Evolutionary conservation across 2,329 filamentous ascomycete species (phyloP).

Genomic region (Neofusicoccum laricinum): DNA sequence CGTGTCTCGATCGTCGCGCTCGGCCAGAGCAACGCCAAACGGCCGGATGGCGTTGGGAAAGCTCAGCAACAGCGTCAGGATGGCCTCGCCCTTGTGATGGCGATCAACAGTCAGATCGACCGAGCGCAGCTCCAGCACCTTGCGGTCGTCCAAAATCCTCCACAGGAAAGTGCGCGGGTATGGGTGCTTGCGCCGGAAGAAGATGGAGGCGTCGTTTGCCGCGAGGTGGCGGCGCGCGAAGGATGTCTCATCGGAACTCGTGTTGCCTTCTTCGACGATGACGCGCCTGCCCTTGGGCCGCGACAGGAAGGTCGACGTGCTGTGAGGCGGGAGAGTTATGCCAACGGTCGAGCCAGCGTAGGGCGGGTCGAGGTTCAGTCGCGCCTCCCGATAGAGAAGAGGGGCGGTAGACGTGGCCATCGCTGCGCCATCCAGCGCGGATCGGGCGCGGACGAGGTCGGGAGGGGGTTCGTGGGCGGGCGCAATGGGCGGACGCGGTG

Average conservation of each 20-base stretch:
- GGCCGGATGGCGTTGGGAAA: conserved; percentile 72
- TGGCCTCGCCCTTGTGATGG: conserved; percentile 60
- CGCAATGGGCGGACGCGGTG: conserved; percentile 8
- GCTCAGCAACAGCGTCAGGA: conserved; percentile 72
- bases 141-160: conserved; percentile 79
- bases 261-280: conserved; percentile 37
- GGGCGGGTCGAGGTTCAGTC: conserved; percentile 75
- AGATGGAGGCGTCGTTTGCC: conserved; percentile 70
- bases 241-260: conserved; percentile 63
- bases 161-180: conserved; percentile 86
- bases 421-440: conserved; percentile 57
- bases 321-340: conserved; percentile 46
- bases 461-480: not conserved
- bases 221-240: conserved; percentile 75
- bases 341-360: conserved; percentile 67
- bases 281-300: conserved; percentile 32
- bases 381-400: conserved; percentile 81
- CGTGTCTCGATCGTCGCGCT: conserved; percentile 73
- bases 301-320: conserved; percentile 31
- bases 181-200: conserved; percentile 72
- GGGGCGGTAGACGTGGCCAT: conserved; percentile 64
- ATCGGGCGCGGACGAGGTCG: not conserved
- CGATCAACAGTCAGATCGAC: conserved; percentile 72
- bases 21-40: conserved; percentile 78
- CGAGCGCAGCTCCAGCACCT: conserved; percentile 75